These are phyloP conservation scores for Russula earlei DNA, from an alignment of 768 basidiomycete genomes.

Conservation along the genomic window DNA sequence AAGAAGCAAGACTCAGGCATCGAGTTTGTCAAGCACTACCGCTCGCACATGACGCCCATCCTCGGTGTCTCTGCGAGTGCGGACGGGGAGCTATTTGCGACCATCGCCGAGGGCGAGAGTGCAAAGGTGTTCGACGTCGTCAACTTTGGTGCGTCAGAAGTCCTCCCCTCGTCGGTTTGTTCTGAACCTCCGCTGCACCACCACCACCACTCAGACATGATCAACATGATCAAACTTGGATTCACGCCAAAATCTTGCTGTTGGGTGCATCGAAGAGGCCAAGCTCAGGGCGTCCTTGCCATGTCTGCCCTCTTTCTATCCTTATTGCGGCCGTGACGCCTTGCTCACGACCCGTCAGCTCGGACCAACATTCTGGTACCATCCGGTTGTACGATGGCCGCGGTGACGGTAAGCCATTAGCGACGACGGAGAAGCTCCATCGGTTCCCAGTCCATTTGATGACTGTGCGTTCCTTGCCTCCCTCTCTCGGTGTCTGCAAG, in stretches of 20 bases:
- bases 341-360: slow-evolving; percentile 37
- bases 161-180: neutral
- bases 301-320: slow-evolving; percentile 40
- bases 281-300: slow-evolving; percentile 81
- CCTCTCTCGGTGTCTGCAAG: neutral
- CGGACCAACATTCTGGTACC: slow-evolving; percentile 62
- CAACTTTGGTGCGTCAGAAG: slow-evolving; percentile 72
- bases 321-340: neutral
- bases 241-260: slow-evolving; percentile 84
- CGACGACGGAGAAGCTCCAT: slow-evolving; percentile 71
- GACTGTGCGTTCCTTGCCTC: slow-evolving; percentile 35
- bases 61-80: slow-evolving; percentile 76
- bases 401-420: slow-evolving; percentile 69
- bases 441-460: slow-evolving; percentile 86
- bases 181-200: neutral
- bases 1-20: slow-evolving; percentile 95
- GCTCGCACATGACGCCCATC: slow-evolving; percentile 79
- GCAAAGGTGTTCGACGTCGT: slow-evolving; percentile 96
- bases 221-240: slow-evolving; percentile 89
- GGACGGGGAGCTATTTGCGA: slow-evolving; percentile 89
- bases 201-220: slow-evolving; percentile 66
- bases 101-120: slow-evolving; percentile 81
- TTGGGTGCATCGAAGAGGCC: slow-evolving; percentile 88
- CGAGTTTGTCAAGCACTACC: slow-evolving; percentile 97
- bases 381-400: slow-evolving; percentile 92